phyloP scores from a whole-genome alignment of 202 grass and related monocot genomes.

The Panicum hallii region DNA sequence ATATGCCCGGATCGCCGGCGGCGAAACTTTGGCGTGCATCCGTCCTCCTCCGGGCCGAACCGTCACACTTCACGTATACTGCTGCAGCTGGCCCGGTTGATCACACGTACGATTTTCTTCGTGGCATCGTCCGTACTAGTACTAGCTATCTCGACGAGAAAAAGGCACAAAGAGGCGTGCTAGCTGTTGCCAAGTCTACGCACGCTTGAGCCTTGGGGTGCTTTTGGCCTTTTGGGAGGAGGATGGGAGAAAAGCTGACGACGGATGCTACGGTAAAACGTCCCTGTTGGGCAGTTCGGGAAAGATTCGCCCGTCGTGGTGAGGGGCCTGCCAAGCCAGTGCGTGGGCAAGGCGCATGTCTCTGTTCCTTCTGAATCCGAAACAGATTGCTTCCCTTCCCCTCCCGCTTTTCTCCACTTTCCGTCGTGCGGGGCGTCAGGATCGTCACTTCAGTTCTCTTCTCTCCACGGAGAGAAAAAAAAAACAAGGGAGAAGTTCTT shows the following conservation, averaged over 20 bases:
- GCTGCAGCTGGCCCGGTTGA: background rate
- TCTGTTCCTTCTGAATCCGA: slow-evolving; percentile 36
- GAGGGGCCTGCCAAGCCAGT: background rate
- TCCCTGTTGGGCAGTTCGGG: slow-evolving; percentile 13
- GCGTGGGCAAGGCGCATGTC: background rate
- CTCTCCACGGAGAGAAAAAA: too few relatives aligned
- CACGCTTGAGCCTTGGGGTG: background rate
- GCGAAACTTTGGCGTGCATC: too few relatives aligned
- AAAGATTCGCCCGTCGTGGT: background rate
- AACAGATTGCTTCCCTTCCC: background rate
- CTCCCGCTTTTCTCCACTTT: background rate
- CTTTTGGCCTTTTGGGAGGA: background rate
- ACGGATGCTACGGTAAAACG: background rate
- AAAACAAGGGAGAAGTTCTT: too few relatives aligned
- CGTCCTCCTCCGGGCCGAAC: background rate
- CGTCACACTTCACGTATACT: background rate
- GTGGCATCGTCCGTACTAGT: background rate
- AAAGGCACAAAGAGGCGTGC: too few relatives aligned
- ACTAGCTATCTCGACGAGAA: too few relatives aligned
- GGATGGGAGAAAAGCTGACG: background rate
- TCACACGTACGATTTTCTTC: background rate
- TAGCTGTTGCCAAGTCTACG: too few relatives aligned
- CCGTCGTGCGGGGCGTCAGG: background rate
- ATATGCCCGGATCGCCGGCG: too few relatives aligned
- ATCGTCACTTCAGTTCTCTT: too few relatives aligned